These are phyloP conservation scores for Gracilaria gracilis DNA, from an alignment of 23 red algal species.

Conservation along the genomic window DNA sequence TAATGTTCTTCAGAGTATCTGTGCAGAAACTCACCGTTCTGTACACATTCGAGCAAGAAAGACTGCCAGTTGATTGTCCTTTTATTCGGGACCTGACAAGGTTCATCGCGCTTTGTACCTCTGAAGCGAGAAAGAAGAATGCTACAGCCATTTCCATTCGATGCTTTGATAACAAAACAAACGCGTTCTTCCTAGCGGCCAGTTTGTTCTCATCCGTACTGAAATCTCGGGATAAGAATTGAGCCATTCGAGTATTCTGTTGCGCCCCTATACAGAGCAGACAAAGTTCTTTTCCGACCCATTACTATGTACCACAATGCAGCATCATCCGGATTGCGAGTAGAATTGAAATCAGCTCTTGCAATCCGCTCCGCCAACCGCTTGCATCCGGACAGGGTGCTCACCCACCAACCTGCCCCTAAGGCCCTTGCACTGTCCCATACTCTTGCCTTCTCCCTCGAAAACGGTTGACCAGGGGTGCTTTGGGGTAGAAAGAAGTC, in stretches of 20 bases:
- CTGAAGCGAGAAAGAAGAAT: slow-evolving; percentile 80
- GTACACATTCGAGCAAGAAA: slow-evolving; percentile 61
- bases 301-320: slow-evolving; percentile 78
- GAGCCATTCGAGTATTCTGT: slow-evolving; percentile 57
- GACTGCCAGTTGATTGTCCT: slow-evolving; percentile 79
- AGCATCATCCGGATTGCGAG: slow-evolving; percentile 58
- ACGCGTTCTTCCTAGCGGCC: slow-evolving; percentile 88
- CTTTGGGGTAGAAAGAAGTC: slow-evolving; percentile 47
- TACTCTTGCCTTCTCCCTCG: background rate
- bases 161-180: slow-evolving; percentile 84
- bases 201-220: slow-evolving; percentile 33
- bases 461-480: background rate
- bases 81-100: slow-evolving; percentile 50
- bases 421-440: slow-evolving; percentile 56
- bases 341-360: slow-evolving; percentile 50
- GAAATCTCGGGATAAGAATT: slow-evolving; percentile 76
- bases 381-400: slow-evolving; percentile 35
- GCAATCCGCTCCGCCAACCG: slow-evolving; percentile 64
- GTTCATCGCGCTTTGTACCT: slow-evolving; percentile 62
- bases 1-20: slow-evolving; percentile 51
- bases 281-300: slow-evolving; percentile 46
- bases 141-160: slow-evolving; percentile 69
- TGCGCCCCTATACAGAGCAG: slow-evolving; percentile 68
- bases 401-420: slow-evolving; percentile 80
- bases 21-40: slow-evolving; percentile 34